Conservation (phyloP, 768 basidiomycete genomes). For the Lyophyllum shimeji region DNA sequence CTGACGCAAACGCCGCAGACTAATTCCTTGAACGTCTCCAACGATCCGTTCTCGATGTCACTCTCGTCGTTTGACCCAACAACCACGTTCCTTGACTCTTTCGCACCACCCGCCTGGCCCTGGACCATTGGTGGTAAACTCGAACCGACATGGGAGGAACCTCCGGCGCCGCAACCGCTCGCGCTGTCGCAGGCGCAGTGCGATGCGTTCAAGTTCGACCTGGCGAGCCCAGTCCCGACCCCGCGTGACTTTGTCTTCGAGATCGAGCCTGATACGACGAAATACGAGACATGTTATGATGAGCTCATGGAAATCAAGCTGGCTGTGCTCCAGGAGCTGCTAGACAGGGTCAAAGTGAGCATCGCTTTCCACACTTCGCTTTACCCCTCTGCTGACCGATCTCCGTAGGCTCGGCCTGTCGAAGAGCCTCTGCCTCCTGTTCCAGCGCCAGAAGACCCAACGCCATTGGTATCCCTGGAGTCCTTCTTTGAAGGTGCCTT, state of each 20-base stretch:
- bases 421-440: background rate
- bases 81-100: slow-evolving; percentile 18
- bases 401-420: background rate
- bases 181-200: slow-evolving; percentile 5
- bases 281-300: slow-evolving; percentile 13
- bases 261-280: slow-evolving; percentile 14
- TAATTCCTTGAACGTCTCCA: slow-evolving; percentile 10
- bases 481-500: slow-evolving; percentile 4
- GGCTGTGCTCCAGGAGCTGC: slow-evolving; percentile 13
- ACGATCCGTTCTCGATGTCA: slow-evolving; percentile 10
- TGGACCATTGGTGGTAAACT: slow-evolving; percentile 11
- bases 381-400: background rate
- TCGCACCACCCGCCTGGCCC: slow-evolving; percentile 6
- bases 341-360: background rate
- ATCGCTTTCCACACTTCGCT: background rate
- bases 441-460: background rate
- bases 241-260: slow-evolving; percentile 16
- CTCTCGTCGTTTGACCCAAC: slow-evolving; percentile 8
- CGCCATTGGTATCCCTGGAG: slow-evolving; percentile 1
- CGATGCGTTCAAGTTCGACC: slow-evolving; percentile 10
- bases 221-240: slow-evolving; percentile 12
- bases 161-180: background rate
- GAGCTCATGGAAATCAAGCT: slow-evolving; percentile 19
- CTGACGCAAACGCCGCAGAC: slow-evolving; percentile 4
- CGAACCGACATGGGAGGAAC: background rate